Percentiles rank a stretch among this genome's conserved stretches.
These are phyloP conservation scores for Cenchrus americanus DNA, from an alignment of 176 grass and related monocot species.

Conservation along the genomic window DNA sequence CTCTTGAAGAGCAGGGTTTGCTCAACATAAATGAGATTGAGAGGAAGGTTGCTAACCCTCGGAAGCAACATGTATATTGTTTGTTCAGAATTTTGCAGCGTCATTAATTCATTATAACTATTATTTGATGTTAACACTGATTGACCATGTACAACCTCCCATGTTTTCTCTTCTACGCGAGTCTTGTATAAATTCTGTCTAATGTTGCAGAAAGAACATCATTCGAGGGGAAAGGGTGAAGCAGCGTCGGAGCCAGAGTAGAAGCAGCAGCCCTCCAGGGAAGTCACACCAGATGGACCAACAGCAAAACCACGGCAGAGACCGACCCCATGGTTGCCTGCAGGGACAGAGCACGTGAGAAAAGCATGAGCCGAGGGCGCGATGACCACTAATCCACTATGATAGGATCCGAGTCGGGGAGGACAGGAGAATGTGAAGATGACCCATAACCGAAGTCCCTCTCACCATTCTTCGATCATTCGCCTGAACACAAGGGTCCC, in stretches of 20 bases:
- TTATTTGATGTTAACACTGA: too few species aligned
- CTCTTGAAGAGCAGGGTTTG: conserved; percentile 86
- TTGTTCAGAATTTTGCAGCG: too few species aligned
- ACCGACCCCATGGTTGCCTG: conserved; percentile 52
- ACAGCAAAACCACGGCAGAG: conserved; percentile 58
- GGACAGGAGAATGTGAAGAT: conserved; percentile 71
- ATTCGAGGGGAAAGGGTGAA: conserved; percentile 68
- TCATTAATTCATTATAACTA: too few species aligned
- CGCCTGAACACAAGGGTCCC: not conserved
- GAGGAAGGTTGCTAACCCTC: conserved; percentile 73
- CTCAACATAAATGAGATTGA: conserved; percentile 83
- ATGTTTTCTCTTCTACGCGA: not conserved
- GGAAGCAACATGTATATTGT: too few species aligned
- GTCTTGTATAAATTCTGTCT: not conserved
- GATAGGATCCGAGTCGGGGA: conserved; percentile 67
- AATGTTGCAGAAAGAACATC: conserved; percentile 63
- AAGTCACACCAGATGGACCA: conserved; percentile 69
- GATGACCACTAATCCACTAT: conserved; percentile 72
- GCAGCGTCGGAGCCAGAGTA: conserved; percentile 60
- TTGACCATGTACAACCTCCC: too few species aligned
- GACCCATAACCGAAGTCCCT: conserved; percentile 5
- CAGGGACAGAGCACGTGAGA: conserved; percentile 63
- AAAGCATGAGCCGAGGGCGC: conserved; percentile 68
- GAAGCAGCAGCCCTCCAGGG: conserved; percentile 71
- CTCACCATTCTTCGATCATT: conserved; percentile 15